Base-by-base conservation (phyloP, 306 rosid genomes). In the Ziziphus jujuba region DNA sequence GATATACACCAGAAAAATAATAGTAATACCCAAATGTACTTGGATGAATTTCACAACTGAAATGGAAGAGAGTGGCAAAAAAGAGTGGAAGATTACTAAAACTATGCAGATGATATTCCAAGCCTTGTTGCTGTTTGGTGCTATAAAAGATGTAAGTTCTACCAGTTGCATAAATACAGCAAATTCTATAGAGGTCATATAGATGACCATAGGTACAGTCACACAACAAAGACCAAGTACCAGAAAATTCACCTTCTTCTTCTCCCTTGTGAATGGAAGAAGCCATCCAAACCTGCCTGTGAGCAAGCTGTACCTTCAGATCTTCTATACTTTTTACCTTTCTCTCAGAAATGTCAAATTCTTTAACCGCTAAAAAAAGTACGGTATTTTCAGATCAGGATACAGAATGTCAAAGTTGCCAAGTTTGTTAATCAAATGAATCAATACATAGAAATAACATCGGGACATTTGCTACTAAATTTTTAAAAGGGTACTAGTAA, bases 181-280 rank as follows among this genome's bases (percentile, higher is more conserved):
- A 34, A 64, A 56, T 13, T 28, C 36, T 45, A 9, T 21, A 40
- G 14, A 6, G 45, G 45, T 40, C 60, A 47, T 23, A 54, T 4
- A 22, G 1, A 35, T 45, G 72, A 65, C 50, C 9, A 19, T 14
- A 49, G 38, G 50, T 50, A 63, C 9, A 59, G 25, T 72, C 57
- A 53, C 49, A 11, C 56, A 74, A 34, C 48, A 49, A 60, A 75
- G 77, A 67, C 51, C 68, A 21, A 59, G 69, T 22, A 67, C 59
- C 72, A 15, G 71, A 69, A 51, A 86, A 80, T 75, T 68, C 20
- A 90, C 98, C 86, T 87, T 90, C 88, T 80, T 92, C 98, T 80
- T 92, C 97, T 33, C 96, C 93, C 80, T 76, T 82, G 69, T 92
- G 98, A 81, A 92, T 84, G 51, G 98, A 92, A 63, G 97, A 84